phyloP scores from a whole-genome alignment of 495 filamentous ascomycete species.

The Podospora pseudocomata region DNA sequence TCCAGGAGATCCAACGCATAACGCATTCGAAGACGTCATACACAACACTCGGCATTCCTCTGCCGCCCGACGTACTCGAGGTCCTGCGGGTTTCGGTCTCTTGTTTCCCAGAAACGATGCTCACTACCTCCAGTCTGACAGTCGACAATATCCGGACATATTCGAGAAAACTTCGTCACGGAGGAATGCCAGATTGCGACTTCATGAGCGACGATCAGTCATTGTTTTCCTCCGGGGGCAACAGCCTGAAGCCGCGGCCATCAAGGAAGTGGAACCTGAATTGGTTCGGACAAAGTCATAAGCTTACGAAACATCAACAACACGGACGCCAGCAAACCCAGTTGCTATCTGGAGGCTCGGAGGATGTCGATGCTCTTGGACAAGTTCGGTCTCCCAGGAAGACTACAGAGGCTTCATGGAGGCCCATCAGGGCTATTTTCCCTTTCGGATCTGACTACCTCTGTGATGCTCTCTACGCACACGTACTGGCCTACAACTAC shows the following conservation, averaged over 20 bases:
- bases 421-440: slow-evolving; percentile 57
- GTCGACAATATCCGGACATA: slow-evolving; percentile 47
- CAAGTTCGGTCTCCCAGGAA: not conserved
- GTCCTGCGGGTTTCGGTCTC: slow-evolving; percentile 38
- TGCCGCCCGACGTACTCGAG: slow-evolving; percentile 41
- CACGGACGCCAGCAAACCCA: slow-evolving; percentile 8
- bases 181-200: not conserved
- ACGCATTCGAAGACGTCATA: not conserved
- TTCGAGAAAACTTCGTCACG: slow-evolving; percentile 40
- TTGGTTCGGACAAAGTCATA: slow-evolving; percentile 19
- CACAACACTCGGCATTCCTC: slow-evolving; percentile 29
- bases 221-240: slow-evolving; percentile 19
- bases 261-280: slow-evolving; percentile 27
- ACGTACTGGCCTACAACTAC: slow-evolving; percentile 61
- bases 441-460: slow-evolving; percentile 51
- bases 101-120: slow-evolving; percentile 48
- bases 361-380: not conserved
- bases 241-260: slow-evolving; percentile 5
- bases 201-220: slow-evolving; percentile 18
- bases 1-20: not conserved
- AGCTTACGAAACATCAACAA: slow-evolving; percentile 16
- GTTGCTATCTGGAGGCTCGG: slow-evolving; percentile 6
- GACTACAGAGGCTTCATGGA: slow-evolving; percentile 30
- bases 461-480: slow-evolving; percentile 61
- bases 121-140: slow-evolving; percentile 42